Evolutionary conservation across 805 yeast species (phyloP).

Genomic region (Zygosaccharomyces gambellarensis): DNA sequence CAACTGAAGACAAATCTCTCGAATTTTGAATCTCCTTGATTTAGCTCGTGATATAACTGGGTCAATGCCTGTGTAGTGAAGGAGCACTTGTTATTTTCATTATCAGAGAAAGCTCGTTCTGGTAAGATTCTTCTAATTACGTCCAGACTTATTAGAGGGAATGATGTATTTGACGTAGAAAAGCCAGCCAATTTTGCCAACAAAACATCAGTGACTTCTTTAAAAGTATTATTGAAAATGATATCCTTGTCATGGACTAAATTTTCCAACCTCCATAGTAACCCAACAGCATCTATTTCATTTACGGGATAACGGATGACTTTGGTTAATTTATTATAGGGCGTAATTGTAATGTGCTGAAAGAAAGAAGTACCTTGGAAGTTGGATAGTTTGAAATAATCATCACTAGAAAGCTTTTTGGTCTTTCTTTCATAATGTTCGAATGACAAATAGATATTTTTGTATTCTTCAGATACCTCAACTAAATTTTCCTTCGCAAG

Average conservation of each 20-base stretch:
- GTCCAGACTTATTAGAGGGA: constrained; percentile 4
- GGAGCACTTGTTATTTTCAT: constrained; percentile 18
- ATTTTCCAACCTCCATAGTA: constrained; percentile 38
- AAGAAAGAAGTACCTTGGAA: constrained; percentile 30
- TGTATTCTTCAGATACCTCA: constrained; percentile 10
- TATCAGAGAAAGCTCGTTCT: neutral
- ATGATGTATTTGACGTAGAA: constrained; percentile 11
- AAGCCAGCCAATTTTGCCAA: constrained; percentile 46
- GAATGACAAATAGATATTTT: constrained; percentile 20
- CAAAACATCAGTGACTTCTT: constrained; percentile 34
- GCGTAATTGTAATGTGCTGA: constrained; percentile 34
- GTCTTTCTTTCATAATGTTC: constrained; percentile 16
- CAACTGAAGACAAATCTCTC: constrained; percentile 7
- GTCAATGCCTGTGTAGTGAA: constrained; percentile 34
- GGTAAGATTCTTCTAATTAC: constrained; percentile 7
- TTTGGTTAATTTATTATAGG: constrained; percentile 27
- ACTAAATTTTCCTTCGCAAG: constrained; percentile 9
- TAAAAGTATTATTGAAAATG: constrained; percentile 18
- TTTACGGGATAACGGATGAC: constrained; percentile 39
- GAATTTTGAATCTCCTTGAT: constrained; percentile 4
- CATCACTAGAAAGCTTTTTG: constrained; percentile 8
- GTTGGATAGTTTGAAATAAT: constrained; percentile 16
- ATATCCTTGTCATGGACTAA: constrained; percentile 29
- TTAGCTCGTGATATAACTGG: constrained; percentile 37
- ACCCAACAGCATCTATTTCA: constrained; percentile 46